Percentiles rank a stretch among this genome's conserved stretches.
Evolutionary conservation across 176 grass and related monocot species (phyloP).

Genomic region (Hyparrhenia diplandra): DNA sequence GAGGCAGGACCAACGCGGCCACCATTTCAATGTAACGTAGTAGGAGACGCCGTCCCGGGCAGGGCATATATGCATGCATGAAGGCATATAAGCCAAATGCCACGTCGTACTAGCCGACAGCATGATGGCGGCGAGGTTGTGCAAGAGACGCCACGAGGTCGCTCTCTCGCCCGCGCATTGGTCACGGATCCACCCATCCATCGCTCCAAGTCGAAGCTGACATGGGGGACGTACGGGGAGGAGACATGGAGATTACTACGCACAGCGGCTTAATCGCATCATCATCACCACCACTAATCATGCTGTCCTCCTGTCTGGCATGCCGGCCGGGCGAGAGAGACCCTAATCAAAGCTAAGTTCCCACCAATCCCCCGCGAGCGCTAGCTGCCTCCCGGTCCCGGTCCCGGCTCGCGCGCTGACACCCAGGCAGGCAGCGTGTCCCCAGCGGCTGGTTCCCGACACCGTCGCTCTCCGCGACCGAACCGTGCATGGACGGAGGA

Average conservation of each 20-base stretch:
- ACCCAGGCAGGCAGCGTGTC: slow-evolving; percentile 22
- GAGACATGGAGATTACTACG: slow-evolving; percentile 26
- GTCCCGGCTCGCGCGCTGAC: background rate
- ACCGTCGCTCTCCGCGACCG: slow-evolving; percentile 36
- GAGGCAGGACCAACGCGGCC: background rate
- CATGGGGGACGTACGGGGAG: slow-evolving; percentile 3
- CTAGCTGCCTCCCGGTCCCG: background rate
- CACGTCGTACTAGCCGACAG: background rate
- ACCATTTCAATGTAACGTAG: too few relatives aligned
- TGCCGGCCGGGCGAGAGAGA: background rate
- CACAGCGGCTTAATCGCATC: background rate
- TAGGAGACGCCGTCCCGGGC: too few relatives aligned
- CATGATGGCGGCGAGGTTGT: background rate
- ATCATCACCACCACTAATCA: slow-evolving; percentile 28
- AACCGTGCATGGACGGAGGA: background rate
- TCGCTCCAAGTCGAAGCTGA: background rate
- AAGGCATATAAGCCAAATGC: background rate
- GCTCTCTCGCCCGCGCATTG: background rate
- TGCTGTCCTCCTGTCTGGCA: slow-evolving; percentile 38
- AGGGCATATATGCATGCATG: background rate
- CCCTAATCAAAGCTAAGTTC: background rate
- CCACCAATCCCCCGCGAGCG: background rate
- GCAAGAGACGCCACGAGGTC: background rate
- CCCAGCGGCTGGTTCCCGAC: slow-evolving; percentile 31
- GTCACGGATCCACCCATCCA: background rate